Conservation (phyloP, 768 basidiomycete species). For the Auricularia auricula-judae region DNA sequence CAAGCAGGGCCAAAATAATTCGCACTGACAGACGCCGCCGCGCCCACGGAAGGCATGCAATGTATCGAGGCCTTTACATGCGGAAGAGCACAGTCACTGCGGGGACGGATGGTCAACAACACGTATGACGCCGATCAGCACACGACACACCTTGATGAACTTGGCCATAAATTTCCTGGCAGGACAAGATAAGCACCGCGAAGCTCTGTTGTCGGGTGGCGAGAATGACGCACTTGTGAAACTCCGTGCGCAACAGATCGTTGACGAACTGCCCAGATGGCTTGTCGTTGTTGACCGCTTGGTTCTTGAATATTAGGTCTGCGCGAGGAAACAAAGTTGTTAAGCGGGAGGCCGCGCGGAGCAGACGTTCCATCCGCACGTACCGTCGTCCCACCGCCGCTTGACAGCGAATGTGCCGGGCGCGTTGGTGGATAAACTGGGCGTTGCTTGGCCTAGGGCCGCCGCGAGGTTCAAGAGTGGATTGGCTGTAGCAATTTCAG, state of each 20-base stretch:
- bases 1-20: too few species aligned
- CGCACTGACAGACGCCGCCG: too few species aligned
- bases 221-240: conserved; percentile 61
- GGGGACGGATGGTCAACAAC: neutral
- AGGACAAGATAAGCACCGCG: neutral
- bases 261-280: conserved; percentile 81
- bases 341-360: conserved; percentile 5
- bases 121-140: neutral
- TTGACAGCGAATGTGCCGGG: conserved; percentile 80
- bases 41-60: too few species aligned
- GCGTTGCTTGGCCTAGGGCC: conserved; percentile 46
- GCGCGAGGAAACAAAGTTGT: conserved; percentile 9
- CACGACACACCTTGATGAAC: conserved; percentile 62
- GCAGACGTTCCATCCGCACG: conserved; percentile 11
- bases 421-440: conserved; percentile 27
- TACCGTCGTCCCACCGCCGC: conserved; percentile 91
- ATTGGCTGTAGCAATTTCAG: conserved; percentile 77
- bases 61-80: too few species aligned
- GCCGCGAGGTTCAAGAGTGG: conserved; percentile 86
- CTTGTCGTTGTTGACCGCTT: conserved; percentile 64
- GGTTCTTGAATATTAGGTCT: conserved; percentile 99
- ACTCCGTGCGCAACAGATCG: conserved; percentile 86
- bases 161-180: conserved; percentile 84
- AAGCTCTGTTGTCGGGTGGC: neutral
- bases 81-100: neutral